Conservation (phyloP, 495 filamentous ascomycete species). For the Penicillium dipodomyicola region DNA sequence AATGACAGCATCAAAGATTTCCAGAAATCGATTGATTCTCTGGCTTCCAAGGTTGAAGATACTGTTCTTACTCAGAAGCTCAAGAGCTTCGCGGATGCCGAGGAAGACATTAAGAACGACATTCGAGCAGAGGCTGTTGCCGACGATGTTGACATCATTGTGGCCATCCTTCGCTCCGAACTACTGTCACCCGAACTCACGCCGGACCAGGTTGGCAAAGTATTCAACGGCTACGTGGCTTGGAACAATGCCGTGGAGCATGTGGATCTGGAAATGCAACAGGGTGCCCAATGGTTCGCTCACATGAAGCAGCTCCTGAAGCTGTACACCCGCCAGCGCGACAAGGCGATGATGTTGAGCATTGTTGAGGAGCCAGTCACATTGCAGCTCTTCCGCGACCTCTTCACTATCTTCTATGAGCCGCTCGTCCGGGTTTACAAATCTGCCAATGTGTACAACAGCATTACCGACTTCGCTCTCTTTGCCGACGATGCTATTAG, state of each 20-base stretch:
- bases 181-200: slow-evolving; percentile 65
- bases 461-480: slow-evolving; percentile 89
- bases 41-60: slow-evolving; percentile 73
- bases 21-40: slow-evolving; percentile 78
- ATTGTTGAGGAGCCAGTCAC: slow-evolving; percentile 96
- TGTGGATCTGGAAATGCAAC: slow-evolving; percentile 80
- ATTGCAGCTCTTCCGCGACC: slow-evolving; percentile 86
- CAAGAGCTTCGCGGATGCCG: slow-evolving; percentile 69
- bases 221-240: slow-evolving; percentile 94
- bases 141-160: slow-evolving; percentile 78
- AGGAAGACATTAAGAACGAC: slow-evolving; percentile 67
- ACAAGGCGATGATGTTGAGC: slow-evolving; percentile 95
- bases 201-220: slow-evolving; percentile 69
- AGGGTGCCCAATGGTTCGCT: slow-evolving; percentile 86
- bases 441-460: slow-evolving; percentile 96
- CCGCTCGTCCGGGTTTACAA: slow-evolving; percentile 96
- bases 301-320: slow-evolving; percentile 94
- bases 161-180: slow-evolving; percentile 76
- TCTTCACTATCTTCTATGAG: slow-evolving; percentile 99
- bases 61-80: slow-evolving; percentile 77
- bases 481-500: slow-evolving; percentile 91
- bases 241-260: slow-evolving; percentile 95
- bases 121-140: slow-evolving; percentile 67
- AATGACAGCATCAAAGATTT: slow-evolving; percentile 83
- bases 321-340: slow-evolving; percentile 83